Evolutionary conservation across 2,329 filamentous ascomycete species (phyloP).

Genomic region (Botrytis deweyae): DNA sequence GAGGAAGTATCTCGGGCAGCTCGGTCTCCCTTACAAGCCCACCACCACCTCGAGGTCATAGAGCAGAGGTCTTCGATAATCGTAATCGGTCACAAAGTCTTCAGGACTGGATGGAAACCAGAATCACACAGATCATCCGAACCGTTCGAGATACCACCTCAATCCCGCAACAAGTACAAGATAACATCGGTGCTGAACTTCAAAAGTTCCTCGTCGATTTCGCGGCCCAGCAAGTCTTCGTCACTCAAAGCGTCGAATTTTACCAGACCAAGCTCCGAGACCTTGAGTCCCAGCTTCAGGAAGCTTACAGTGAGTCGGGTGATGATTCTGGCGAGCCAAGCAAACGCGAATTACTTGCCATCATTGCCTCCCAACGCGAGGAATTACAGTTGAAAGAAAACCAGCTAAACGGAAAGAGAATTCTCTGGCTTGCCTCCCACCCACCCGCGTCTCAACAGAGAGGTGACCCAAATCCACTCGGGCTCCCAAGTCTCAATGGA

Average conservation of each 20-base stretch:
- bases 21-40: not conserved
- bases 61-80: not conserved
- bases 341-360: constrained; percentile 2
- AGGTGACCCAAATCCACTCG: not conserved
- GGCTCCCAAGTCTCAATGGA: not conserved
- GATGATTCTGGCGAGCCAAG: not conserved
- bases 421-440: constrained; percentile 19
- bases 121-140: not conserved
- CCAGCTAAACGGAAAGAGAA: constrained; percentile 16
- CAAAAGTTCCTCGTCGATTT: constrained; percentile 10
- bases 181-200: constrained; percentile 9
- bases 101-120: constrained; percentile 7
- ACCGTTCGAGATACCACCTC: not conserved
- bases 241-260: constrained; percentile 7
- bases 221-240: constrained; percentile 4
- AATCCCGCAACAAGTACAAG: constrained; percentile 8
- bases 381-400: constrained; percentile 20
- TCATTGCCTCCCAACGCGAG: constrained; percentile 8
- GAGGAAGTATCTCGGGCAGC: not conserved
- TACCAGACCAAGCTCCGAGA: not conserved
- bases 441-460: constrained; percentile 13
- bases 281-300: constrained; percentile 2
- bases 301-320: not conserved
- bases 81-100: not conserved
- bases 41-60: not conserved